phyloP scores from a whole-genome alignment of 106 monocot species.

The Acanthochlamys bracteata region DNA sequence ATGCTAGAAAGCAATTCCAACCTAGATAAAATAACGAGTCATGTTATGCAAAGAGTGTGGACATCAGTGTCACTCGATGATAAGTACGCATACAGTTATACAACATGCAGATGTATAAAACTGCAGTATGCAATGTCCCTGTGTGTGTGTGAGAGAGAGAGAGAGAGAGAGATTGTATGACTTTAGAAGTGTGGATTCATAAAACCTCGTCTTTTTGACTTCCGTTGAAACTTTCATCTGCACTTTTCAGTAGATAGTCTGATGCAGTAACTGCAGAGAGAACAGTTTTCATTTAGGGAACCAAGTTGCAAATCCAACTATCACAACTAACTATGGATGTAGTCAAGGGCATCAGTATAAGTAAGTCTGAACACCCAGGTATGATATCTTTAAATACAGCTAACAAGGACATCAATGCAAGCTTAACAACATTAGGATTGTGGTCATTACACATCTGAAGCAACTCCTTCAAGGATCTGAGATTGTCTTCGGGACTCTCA shows the following conservation, averaged over 20 bases:
- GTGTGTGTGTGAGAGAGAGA: background rate
- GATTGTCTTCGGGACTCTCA: conserved; percentile 79
- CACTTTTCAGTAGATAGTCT: conserved; percentile 79
- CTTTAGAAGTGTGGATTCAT: conserved; percentile 74
- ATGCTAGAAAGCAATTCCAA: too few relatives aligned
- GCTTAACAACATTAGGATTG: conserved; percentile 60
- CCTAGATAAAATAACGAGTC: too few relatives aligned
- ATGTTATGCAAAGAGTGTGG: too few relatives aligned
- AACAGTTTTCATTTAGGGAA: background rate
- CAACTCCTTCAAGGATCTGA: conserved; percentile 71
- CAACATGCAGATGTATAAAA: background rate
- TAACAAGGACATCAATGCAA: conserved; percentile 66
- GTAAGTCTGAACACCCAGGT: conserved; percentile 49
- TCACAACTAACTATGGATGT: background rate
- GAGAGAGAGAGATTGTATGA: conserved; percentile 63
- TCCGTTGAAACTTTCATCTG: conserved; percentile 83
- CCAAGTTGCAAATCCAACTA: background rate
- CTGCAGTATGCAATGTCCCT: background rate
- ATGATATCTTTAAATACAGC: conserved; percentile 97
- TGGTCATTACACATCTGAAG: conserved; percentile 60
- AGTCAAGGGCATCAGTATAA: too few relatives aligned
- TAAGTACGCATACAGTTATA: background rate
- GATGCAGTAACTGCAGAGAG: conserved; percentile 64
- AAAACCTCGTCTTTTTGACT: conserved; percentile 58
- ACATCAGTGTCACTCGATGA: too few relatives aligned